These are phyloP conservation scores for Lentinula lateritia DNA, from an alignment of 768 basidiomycete species.

Conservation along the genomic window DNA sequence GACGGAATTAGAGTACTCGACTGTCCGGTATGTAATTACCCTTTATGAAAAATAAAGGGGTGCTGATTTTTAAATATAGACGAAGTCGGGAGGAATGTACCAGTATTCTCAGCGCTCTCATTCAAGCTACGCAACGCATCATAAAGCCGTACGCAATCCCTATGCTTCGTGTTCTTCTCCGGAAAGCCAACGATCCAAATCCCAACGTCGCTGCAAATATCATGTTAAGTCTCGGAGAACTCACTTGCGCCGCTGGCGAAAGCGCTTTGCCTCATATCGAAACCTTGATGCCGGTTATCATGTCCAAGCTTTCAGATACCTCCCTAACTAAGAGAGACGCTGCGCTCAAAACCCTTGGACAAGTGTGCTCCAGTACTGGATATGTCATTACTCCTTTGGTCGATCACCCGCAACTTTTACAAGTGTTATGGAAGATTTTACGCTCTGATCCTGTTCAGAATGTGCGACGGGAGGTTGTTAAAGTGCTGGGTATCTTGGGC, in stretches of 20 bases:
- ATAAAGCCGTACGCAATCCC: slow-evolving; percentile 95
- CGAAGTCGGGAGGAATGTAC: slow-evolving; percentile 91
- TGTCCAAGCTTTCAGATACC: slow-evolving; percentile 85
- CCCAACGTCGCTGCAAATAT: slow-evolving; percentile 89
- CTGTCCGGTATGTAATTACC: slow-evolving; percentile 59
- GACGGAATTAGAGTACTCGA: slow-evolving; percentile 95
- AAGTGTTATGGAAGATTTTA: slow-evolving; percentile 77
- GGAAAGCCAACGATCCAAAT: slow-evolving; percentile 82
- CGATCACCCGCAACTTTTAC: slow-evolving; percentile 88
- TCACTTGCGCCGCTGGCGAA: slow-evolving; percentile 90
- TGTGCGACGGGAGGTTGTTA: slow-evolving; percentile 84
- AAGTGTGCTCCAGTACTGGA: slow-evolving; percentile 92
- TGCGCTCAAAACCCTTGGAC: slow-evolving; percentile 89
- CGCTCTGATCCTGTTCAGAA: slow-evolving; percentile 68
- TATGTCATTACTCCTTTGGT: slow-evolving; percentile 89
- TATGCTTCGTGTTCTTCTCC: slow-evolving; percentile 87
- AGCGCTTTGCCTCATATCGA: slow-evolving; percentile 80
- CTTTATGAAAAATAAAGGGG: background rate
- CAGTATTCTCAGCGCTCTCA: slow-evolving; percentile 79
- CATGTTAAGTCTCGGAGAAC: slow-evolving; percentile 90
- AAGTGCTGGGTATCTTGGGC: slow-evolving; percentile 93
- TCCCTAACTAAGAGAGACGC: slow-evolving; percentile 88
- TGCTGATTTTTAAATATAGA: slow-evolving; percentile 29
- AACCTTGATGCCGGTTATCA: slow-evolving; percentile 86
- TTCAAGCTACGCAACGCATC: slow-evolving; percentile 86